A percentile compares a stretch with the other conserved stretches of the same genome.
These are phyloP conservation scores for Claviceps digitariae DNA, from an alignment of 2,329 filamentous ascomycete genomes.

Conservation along the genomic window DNA sequence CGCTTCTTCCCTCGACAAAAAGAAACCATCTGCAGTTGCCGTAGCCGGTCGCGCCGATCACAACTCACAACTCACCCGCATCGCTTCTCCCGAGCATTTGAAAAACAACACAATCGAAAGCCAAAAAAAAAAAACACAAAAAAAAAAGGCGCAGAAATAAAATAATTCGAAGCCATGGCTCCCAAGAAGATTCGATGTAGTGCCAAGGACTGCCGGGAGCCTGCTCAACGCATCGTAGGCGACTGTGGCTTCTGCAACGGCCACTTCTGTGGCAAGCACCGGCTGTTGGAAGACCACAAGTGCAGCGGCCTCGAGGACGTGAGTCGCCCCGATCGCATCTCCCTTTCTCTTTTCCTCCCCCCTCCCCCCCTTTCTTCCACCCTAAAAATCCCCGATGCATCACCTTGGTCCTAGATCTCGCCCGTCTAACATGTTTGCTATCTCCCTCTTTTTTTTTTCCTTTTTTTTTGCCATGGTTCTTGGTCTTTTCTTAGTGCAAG, in stretches of 20 bases:
- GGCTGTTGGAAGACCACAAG: constrained; percentile 86
- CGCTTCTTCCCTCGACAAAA: not conserved
- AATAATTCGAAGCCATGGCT: constrained; percentile 47
- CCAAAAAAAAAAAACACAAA: not conserved
- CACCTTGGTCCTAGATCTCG: not conserved
- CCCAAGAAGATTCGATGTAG: constrained; percentile 73
- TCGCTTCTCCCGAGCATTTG: not conserved
- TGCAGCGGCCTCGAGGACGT: constrained; percentile 84
- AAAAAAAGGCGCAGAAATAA: not conserved
- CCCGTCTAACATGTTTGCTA: constrained; percentile 6
- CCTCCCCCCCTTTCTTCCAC: not conserved
- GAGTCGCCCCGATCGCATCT: constrained; percentile 21
- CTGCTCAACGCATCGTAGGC: constrained; percentile 83
- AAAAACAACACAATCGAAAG: not conserved
- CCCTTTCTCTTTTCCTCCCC: not conserved
- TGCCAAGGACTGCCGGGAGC: constrained; percentile 78
- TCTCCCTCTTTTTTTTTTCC: not conserved
- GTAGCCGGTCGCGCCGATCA: not conserved
- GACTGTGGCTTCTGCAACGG: constrained; percentile 93
- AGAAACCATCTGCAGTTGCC: not conserved
- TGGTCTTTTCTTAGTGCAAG: constrained; percentile 61
- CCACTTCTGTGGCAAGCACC: constrained; percentile 90
- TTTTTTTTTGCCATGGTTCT: not conserved
- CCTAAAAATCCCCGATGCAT: not conserved
- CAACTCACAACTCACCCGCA: not conserved